Evolutionary conservation across 176 grass and related monocot genomes (phyloP), one percentile per base, ranked within the genome.

Genomic region (Hordeum vulgare): DNA sequence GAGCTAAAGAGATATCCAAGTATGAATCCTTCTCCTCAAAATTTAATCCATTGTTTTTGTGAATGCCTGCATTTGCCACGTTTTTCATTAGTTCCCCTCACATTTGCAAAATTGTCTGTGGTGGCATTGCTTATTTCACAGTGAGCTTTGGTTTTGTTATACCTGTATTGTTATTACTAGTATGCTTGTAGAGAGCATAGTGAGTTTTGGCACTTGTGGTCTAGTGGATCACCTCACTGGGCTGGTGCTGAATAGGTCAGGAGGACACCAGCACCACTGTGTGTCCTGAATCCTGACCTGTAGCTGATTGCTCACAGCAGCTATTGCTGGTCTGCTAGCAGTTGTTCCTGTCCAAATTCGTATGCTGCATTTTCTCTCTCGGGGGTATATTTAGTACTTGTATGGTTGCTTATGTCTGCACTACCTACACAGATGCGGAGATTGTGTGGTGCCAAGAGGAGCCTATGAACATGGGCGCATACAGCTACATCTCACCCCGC

Each of bases 361-460:
- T 63, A 36, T 44, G 28, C 70, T 33, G 13, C 44, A 36, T 61
- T 75, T 2, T 31, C 45, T 12, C 1, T 40, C 8, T 20, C 7
- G 35, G 27, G 35, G 27, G 44, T 24, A 61, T 24, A 77, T 78
- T 81, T 42, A 20, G 74, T n/a, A n/a, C n/a, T 76, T 80, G 64
- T 68, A 20, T 36, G 67, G 11, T 7, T 57, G 15, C 35, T 82
- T 40, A 41, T 86, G 74, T 20, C 74, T 85, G 58, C 76, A 36
- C 7, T 76, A 61, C 72, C 3, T 75, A 61, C 71, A 29, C 61
- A 97, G 95, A 93, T 93, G 95, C 95, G 9, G 95, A 97, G 90
- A 91, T 97, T 51, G 90, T 97, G 6, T 97, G 95, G 95, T 94
- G 90, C 72, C 95, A 97, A 86, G 95, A 97, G 80, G 95, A 97